Percentiles rank a stretch among this genome's conserved stretches.
Conservation (phyloP, 1,139 yeast genomes). For the Candida labiduridarum region DNA sequence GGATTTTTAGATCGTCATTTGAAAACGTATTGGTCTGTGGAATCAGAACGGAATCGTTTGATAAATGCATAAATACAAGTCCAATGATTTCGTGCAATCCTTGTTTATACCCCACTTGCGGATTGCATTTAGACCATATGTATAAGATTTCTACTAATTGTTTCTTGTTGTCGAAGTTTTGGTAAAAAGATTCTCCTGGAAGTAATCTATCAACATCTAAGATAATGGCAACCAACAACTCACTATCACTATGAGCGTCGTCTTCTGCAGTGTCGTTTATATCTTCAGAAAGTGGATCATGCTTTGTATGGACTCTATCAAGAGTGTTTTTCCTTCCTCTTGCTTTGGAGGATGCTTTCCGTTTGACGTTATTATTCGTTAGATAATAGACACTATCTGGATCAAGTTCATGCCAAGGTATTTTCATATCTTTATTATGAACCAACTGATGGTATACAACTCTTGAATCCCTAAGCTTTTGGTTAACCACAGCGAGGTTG, state of each 20-base stretch:
- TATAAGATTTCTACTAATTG: constrained; percentile 55
- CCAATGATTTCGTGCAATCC: constrained; percentile 75
- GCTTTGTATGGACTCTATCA: constrained; percentile 15
- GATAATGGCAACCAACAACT: constrained; percentile 48
- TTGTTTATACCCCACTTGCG: constrained; percentile 61
- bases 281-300: constrained; percentile 17
- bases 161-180: constrained; percentile 31
- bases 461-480: constrained; percentile 34
- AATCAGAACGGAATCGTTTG: constrained; percentile 39
- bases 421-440: constrained; percentile 32
- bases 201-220: constrained; percentile 65
- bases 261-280: constrained; percentile 8
- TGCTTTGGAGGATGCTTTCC: constrained; percentile 10
- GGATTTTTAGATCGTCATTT: constrained; percentile 36
- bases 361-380: constrained; percentile 16
- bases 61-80: constrained; percentile 52
- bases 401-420: constrained; percentile 44
- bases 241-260: constrained; percentile 21
- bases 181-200: constrained; percentile 59
- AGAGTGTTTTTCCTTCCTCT: constrained; percentile 16
- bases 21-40: constrained; percentile 38
- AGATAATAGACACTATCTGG: constrained; percentile 33
- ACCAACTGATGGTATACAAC: constrained; percentile 41
- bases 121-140: constrained; percentile 56
- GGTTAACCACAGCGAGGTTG: constrained; percentile 25